phyloP scores from a whole-genome alignment of 2,329 filamentous ascomycete species.

The Fusarium brevicatenulatum region DNA sequence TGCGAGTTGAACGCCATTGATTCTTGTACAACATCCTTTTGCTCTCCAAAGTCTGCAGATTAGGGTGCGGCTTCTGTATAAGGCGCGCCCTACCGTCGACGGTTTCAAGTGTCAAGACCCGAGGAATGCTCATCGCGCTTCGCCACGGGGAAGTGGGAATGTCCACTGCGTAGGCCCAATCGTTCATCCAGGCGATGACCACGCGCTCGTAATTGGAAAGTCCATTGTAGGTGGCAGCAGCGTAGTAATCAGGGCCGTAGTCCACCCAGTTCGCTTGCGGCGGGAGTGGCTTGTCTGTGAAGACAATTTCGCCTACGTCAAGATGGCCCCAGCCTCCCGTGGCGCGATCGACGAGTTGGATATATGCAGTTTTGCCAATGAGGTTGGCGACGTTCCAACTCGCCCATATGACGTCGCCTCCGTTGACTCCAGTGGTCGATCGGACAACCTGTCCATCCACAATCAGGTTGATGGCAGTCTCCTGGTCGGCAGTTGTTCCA shows the following conservation, averaged over 20 bases:
- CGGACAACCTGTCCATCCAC: not conserved
- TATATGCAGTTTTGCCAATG: not conserved
- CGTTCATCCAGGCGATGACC: not conserved
- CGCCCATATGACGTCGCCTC: not conserved
- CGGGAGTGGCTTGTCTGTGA: not conserved
- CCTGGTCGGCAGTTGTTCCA: not conserved
- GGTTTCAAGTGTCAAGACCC: not conserved
- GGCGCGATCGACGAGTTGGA: not conserved
- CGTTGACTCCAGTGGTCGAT: not conserved
- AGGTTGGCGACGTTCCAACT: not conserved
- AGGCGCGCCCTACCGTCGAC: fast-evolving
- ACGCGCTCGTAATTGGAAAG: not conserved
- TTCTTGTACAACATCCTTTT: not conserved
- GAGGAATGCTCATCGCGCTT: not conserved
- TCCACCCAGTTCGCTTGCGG: not conserved
- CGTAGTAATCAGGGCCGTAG: not conserved
- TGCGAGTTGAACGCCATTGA: not conserved
- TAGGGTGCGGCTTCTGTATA: not conserved
- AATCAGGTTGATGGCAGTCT: not conserved
- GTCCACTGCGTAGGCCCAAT: not conserved
- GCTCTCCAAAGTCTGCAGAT: not conserved
- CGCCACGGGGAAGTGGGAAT: not conserved
- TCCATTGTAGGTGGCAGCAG: not conserved
- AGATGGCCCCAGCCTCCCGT: not conserved
- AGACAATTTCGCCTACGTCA: not conserved